Base-by-base conservation (phyloP, 768 basidiomycete species). In the Lentinula lateritia region DNA sequence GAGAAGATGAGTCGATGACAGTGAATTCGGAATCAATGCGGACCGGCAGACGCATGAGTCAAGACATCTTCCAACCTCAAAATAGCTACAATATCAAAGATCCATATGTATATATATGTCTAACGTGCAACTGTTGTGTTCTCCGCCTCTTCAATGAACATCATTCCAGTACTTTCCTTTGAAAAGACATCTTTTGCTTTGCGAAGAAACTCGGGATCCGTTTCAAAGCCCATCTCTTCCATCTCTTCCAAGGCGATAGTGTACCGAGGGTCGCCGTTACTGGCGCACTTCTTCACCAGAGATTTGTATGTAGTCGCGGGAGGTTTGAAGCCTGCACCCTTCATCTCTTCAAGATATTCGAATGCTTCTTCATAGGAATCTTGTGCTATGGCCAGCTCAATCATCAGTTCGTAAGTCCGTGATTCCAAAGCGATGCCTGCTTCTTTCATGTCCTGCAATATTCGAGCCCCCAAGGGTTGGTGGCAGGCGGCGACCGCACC, bases 281-380 rank as follows among this genome's bases (percentile, higher is more conserved):
- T 63, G 13, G 84, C 69, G 66, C 90, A 93, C 66, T 79, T 86
- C 50, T 77, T 75, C 46, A 87, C 73, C 61, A 95, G 73, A 1
- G 76, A 74, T 38, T 82, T 78, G 72, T 95, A 95, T 35, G 88
- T 72, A 1, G 68, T 67, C 28, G 67, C 67, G 9, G 82, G 70
- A 0, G 93, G 91, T n/a, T 76, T 66, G 66, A 84, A 76, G 8
- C 76, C 76, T 39, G 79, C 80, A 0, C 78, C 73, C 71, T 95
- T 94, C 89, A 93, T 92, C 76, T 91, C 89, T 70, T 94, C 92
- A 36, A 96, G 80, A 72, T 92, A 93, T 69, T 86, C 87, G 74
- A 95, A 95, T 0, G 92, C 91, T 63, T 93, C 91, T 68, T 94
- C 92, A 72, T 93, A 95, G 2, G 75, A 78, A 7, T 81, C 71